Evolutionary conservation across 1,284 basidiomycete genomes (phyloP).

Genomic region (Garcileccinum viscosum): DNA sequence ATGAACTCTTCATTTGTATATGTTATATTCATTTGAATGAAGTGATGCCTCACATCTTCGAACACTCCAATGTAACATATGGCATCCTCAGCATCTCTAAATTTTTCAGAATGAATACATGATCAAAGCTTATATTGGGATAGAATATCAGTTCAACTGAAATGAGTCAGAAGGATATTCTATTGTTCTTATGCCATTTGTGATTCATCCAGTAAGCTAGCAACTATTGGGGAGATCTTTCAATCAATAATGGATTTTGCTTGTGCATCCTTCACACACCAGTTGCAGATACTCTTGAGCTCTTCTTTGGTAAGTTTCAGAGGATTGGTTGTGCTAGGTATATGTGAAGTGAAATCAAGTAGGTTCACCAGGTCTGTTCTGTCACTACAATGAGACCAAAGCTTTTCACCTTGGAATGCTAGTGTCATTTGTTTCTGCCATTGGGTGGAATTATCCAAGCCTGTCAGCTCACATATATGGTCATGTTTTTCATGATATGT

Average conservation of each 20-base stretch:
- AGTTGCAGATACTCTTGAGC: not conserved
- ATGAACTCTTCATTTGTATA: not conserved
- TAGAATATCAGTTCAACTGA: not conserved
- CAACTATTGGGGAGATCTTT: not conserved
- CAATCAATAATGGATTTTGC: not conserved
- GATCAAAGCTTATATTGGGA: not conserved
- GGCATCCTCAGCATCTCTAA: conserved; percentile 1
- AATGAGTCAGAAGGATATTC: accelerated
- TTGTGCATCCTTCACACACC: not conserved
- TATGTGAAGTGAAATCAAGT: not conserved
- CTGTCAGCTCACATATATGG: conserved; percentile 1
- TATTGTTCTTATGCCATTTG: not conserved
- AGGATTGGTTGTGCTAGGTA: not conserved
- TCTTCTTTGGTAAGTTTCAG: not conserved
- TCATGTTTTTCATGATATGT: conserved; percentile 10
- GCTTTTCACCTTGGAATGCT: not conserved
- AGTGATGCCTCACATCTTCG: not conserved
- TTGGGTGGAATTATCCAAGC: not conserved
- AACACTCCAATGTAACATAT: not conserved
- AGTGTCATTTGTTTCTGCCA: conserved; percentile 1
- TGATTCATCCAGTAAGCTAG: accelerated
- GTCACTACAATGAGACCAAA: not conserved
- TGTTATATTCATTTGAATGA: not conserved
- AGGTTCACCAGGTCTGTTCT: not conserved
- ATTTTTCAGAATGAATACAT: not conserved